phyloP scores from a whole-genome alignment of 768 basidiomycete species.

The Pleurotus eryngii region DNA sequence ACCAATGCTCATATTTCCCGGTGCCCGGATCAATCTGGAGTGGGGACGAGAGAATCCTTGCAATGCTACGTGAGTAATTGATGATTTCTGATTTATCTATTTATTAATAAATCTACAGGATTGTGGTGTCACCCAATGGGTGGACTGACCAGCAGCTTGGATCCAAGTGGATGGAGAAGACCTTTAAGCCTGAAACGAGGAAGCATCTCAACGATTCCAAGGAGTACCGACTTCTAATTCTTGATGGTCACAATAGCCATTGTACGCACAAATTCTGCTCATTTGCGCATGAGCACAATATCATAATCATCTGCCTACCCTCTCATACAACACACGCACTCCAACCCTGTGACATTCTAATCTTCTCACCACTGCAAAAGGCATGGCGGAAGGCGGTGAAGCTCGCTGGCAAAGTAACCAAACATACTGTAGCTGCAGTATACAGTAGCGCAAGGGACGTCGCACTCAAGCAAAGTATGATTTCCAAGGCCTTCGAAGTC shows the following conservation, averaged over 20 bases:
- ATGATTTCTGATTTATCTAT: not conserved
- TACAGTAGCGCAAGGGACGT: not conserved
- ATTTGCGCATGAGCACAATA: constrained; percentile 11
- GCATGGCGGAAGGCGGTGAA: constrained; percentile 14
- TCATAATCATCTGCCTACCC: constrained; percentile 18
- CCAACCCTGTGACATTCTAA: constrained; percentile 20
- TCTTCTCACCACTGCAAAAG: constrained; percentile 29
- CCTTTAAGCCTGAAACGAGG: constrained; percentile 13
- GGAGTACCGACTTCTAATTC: constrained; percentile 12
- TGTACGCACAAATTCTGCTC: constrained; percentile 9
- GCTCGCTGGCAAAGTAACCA: no score
- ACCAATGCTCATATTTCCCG: constrained; percentile 5
- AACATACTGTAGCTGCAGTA: no score
- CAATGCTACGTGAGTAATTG: constrained; percentile 12
- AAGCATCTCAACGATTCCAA: not conserved
- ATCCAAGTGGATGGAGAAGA: constrained; percentile 13
- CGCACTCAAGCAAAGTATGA: constrained; percentile 1
- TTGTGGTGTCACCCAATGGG: constrained; percentile 14
- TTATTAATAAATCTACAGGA: not conserved
- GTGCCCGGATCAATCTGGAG: constrained; percentile 7
- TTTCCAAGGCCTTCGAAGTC: constrained; percentile 5
- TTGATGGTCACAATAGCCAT: constrained; percentile 20
- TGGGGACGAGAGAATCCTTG: constrained; percentile 15
- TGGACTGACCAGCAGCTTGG: constrained; percentile 19
- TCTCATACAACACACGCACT: constrained; percentile 19